Percentiles rank a stretch among this genome's conserved stretches.
These are phyloP conservation scores for Talaromyces verruculosus DNA, from an alignment of 2,329 filamentous ascomycete species.

Conservation along the genomic window DNA sequence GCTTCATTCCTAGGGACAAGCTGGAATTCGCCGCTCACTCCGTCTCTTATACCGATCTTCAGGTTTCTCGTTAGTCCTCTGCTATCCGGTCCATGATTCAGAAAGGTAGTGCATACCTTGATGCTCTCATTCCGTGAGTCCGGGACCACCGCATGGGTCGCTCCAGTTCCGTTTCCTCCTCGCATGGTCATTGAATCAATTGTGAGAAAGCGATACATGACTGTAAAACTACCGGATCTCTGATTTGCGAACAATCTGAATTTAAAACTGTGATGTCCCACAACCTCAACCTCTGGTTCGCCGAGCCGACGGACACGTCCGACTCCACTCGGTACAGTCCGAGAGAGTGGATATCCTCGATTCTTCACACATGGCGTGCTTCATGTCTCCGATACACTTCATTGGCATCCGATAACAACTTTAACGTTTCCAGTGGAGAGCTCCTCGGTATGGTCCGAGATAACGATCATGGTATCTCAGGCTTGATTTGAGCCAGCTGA, in stretches of 20 bases:
- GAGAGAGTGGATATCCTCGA: background rate
- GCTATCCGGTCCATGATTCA: background rate
- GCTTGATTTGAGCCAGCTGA: background rate
- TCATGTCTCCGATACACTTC: background rate
- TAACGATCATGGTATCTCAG: background rate
- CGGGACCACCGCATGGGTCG: background rate
- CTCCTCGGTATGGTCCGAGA: slow-evolving; percentile 9
- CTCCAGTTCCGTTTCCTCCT: slow-evolving; percentile 6
- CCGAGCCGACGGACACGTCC: background rate
- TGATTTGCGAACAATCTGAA: background rate
- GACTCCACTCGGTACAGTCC: background rate
- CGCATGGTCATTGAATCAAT: background rate
- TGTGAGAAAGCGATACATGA: background rate
- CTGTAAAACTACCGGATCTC: background rate
- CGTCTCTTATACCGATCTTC: background rate
- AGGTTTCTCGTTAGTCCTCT: background rate
- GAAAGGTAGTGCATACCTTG: background rate
- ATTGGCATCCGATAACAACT: background rate
- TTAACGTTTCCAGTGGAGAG: slow-evolving; percentile 9
- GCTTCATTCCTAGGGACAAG: slow-evolving; percentile 4
- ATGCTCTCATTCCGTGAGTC: slow-evolving; percentile 3
- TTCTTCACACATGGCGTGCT: background rate
- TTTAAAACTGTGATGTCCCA: background rate
- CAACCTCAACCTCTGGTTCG: background rate
- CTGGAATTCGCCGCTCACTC: background rate